These are phyloP conservation scores for Tripidium arundinaceum DNA, from an alignment of 202 grass and related monocot species.

Conservation along the genomic window DNA sequence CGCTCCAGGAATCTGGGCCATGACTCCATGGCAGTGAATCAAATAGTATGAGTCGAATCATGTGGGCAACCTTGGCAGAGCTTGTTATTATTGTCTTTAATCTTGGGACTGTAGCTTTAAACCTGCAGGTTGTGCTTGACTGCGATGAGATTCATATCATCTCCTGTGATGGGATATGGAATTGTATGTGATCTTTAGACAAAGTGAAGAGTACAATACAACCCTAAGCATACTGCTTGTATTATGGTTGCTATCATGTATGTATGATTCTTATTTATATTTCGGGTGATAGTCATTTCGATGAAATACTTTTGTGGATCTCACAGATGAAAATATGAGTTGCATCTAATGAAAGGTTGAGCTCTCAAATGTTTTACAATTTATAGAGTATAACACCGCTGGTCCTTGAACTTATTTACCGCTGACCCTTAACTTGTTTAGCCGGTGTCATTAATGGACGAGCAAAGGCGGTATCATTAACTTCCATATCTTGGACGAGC, in stretches of 20 bases:
- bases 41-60: neutral
- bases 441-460: too few species aligned
- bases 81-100: conserved; percentile 10
- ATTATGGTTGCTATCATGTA: conserved; percentile 6
- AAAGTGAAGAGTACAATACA: neutral
- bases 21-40: neutral
- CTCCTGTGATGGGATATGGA: neutral
- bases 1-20: neutral
- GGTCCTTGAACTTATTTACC: neutral
- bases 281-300: neutral
- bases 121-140: neutral
- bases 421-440: too few species aligned
- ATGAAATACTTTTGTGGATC: neutral
- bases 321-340: neutral
- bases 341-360: neutral
- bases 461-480: too few species aligned
- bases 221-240: conserved; percentile 5
- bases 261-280: neutral
- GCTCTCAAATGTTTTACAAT: neutral
- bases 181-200: neutral
- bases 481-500: too few species aligned
- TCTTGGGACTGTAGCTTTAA: neutral
- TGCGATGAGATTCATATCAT: conserved; percentile 12
- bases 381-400: neutral
- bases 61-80: neutral